These are phyloP conservation scores for Tetrapisispora taiwanensis DNA, from an alignment of 805 yeast genomes.

Conservation along the genomic window DNA sequence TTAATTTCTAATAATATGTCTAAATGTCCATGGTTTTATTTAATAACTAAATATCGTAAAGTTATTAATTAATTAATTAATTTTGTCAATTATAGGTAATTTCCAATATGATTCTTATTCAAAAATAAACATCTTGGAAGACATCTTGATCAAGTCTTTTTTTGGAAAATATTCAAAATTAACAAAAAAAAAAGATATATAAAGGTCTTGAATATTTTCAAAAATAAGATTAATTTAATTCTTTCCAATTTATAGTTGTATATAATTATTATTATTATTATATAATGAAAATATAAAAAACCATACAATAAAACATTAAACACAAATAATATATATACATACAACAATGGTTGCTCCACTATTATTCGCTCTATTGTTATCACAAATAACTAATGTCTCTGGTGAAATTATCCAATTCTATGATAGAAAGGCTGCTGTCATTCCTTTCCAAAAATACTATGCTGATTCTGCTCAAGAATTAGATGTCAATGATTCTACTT, in stretches of 20 bases:
- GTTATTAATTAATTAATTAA: background rate
- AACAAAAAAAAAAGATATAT: background rate
- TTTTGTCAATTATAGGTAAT: too few relatives aligned
- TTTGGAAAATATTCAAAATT: too few relatives aligned
- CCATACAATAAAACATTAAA: slow-evolving; percentile 1
- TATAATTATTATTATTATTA: background rate
- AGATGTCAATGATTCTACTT: background rate
- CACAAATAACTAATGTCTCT: background rate
- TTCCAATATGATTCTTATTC: too few relatives aligned
- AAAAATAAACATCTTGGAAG: too few relatives aligned
- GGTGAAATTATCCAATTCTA: background rate
- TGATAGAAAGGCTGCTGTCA: background rate
- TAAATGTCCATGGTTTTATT: background rate
- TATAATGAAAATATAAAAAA: background rate
- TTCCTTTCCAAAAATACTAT: slow-evolving; percentile 1
- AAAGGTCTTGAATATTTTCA: background rate
- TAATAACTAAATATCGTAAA: background rate
- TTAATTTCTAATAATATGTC: background rate
- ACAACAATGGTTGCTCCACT: slow-evolving; percentile 2
- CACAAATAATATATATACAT: background rate
- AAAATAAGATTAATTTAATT: background rate
- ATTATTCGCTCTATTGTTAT: background rate
- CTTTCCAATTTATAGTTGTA: background rate
- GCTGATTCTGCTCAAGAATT: slow-evolving; percentile 1
- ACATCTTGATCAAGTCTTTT: too few relatives aligned